Conservation (phyloP, 306 rosid species). For the Abrus pulchellus region DNA sequence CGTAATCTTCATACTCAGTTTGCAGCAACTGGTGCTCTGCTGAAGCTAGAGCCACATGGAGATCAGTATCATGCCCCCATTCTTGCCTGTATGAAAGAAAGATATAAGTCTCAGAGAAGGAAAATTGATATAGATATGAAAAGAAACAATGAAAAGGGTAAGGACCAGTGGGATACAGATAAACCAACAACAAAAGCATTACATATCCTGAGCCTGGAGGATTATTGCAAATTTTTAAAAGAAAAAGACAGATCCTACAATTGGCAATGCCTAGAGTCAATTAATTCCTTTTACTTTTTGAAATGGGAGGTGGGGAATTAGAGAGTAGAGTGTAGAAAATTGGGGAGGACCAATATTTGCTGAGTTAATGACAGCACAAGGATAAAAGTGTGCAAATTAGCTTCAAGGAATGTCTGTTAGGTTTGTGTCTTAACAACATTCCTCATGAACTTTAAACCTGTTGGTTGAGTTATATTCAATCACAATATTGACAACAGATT, state of each 20-base stretch:
- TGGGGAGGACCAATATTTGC: background rate
- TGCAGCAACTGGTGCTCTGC: slow-evolving; percentile 53
- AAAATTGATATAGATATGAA: background rate
- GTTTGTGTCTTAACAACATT: slow-evolving; percentile 3
- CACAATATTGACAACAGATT: background rate
- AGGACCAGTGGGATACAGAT: background rate
- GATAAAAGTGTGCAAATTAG: background rate
- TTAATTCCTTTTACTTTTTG: background rate
- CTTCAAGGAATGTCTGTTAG: slow-evolving; percentile 4
- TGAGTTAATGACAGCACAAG: background rate
- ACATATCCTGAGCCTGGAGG: background rate
- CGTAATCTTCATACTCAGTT: slow-evolving; percentile 51
- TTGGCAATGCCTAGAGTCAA: background rate
- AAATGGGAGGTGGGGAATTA: no score
- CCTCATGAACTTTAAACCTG: background rate
- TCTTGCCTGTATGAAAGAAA: slow-evolving; percentile 45
- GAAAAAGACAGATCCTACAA: background rate
- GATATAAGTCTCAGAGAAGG: background rate
- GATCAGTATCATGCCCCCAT: slow-evolving; percentile 49
- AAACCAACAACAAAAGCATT: slow-evolving; percentile 10
- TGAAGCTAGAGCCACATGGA: slow-evolving; percentile 47
- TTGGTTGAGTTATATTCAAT: background rate
- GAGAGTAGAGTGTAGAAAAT: background rate
- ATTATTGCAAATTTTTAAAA: background rate
- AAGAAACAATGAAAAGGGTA: slow-evolving; percentile 3